Base-by-base conservation (phyloP, 2,329 filamentous ascomycete species). In the Phaeophleospora eucalypticola region DNA sequence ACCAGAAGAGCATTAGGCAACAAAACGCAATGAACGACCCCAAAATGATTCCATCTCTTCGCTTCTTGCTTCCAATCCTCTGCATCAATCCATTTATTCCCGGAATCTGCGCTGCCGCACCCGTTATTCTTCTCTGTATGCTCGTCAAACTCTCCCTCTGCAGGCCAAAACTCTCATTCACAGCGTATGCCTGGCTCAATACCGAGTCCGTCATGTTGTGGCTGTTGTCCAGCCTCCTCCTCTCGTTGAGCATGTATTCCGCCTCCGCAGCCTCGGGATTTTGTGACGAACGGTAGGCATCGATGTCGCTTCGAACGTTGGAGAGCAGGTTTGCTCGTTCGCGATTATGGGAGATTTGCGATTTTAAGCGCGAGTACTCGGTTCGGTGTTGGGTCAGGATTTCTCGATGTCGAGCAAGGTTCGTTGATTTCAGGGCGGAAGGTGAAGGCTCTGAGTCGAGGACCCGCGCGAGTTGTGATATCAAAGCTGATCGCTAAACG, bases 181-280 rank as follows among this genome's bases (percentile, higher is more conserved):
- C 89, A 9, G 91, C 90, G 71, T 98, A 98, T 6, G 93, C 93
- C 73, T 97, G 93, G 65, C 86, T 90, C 49, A 98, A 76, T 27
- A 98, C 89, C 53, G 81, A 86, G 67, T 98, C 93, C 39, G 89
- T 85, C 75, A 95, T 83, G 58, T 82, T 86, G 69, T 97, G 86
- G 62, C 87, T 94, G 65, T 89, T 85, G 65, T 98, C 93, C 63
- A 98, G 82, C 54, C 87, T 81, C 52, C 77, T 74, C 42, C 93
- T 80, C 77, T 98, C 93, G 60, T 87, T 86, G 20, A 98, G 79
- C 90, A 98, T 96, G 74, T 97, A 98, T 51, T 98, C 91, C 38
- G 89, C 89, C 71, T 97, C 93, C 45, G 84, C 86, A 2, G 83
- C 82, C 58, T 81, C 86, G 7, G 88, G 87, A 65, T 95, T 93